A percentile compares a stretch with the other conserved stretches of the same genome.
Conservation (phyloP, 1,284 basidiomycete genomes). For the Papiliotrema flavescens region DNA sequence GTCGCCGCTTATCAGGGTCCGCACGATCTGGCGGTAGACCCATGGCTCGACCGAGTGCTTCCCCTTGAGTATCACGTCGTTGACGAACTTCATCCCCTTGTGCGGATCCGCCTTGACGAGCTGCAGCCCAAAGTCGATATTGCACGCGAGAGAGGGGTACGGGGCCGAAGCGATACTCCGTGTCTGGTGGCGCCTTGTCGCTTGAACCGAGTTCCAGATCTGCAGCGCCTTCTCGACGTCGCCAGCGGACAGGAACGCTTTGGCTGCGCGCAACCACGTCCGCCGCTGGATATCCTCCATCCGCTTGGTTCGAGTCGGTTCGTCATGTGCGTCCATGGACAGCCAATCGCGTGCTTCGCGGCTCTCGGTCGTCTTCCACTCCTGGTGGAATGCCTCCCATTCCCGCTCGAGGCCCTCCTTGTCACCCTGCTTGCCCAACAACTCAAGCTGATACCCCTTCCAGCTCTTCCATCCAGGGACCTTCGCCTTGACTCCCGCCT, state of each 20-base stretch:
- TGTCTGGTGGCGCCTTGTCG: neutral
- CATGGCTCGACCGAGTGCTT: no score
- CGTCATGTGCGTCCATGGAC: no score
- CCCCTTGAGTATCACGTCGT: no score
- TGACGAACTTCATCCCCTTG: neutral
- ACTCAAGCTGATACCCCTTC: constrained; percentile 62
- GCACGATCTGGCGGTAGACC: neutral
- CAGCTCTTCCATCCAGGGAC: constrained; percentile 23
- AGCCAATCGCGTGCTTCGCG: no score
- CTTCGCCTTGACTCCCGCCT: constrained; percentile 54
- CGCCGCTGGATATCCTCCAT: no score
- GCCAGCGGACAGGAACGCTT: constrained; percentile 54
- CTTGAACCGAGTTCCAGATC: neutral
- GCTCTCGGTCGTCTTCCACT: no score
- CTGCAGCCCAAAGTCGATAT: neutral
- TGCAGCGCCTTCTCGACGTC: constrained; percentile 51
- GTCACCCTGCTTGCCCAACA: constrained; percentile 13
- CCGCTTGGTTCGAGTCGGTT: no score
- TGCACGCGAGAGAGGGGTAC: neutral
- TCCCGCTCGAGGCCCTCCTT: no score
- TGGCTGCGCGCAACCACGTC: constrained; percentile 34
- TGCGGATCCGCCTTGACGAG: neutral
- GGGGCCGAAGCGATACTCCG: neutral
- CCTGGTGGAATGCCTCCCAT: no score
- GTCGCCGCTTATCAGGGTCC: neutral